Evolutionary conservation across 352 stramenopile species (phyloP), one percentile per base, ranked within the genome.

Genomic region (Phytopythium cucurbitacearum): DNA sequence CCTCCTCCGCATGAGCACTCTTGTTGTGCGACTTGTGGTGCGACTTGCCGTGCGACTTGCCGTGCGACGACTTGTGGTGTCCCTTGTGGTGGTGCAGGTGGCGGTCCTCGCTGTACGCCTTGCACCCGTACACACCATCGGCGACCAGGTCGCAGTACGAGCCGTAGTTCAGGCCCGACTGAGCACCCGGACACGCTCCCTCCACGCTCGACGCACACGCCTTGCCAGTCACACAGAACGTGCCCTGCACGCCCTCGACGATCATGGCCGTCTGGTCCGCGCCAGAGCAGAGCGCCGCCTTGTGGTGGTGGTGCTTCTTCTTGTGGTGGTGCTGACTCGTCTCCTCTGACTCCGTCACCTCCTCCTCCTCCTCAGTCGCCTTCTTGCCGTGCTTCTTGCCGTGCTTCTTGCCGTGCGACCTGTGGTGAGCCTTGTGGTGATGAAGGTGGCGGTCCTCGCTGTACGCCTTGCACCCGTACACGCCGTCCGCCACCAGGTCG

Each of bases 381-480:
- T 28, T 28, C 21, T 28, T 28, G 21, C 21, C 21, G 21, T 28
- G 21, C 21, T 28, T 28, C 21, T 28, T 28, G 32, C 56, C 64
- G n/a, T 58, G 47, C 13, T 62, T 54, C 43, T 64, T 40, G 38
- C 58, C 58, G 10, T 60, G 46, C 3, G 12, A 40, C 21, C 56
- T 56, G 21, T 32, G 52, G 21, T 28, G 12, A 32, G 33, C 46
- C 37, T 42, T 28, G 35, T 33, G 15, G 48, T 44, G 15, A 4
- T 35, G n/a, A 4, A 28, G 5, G 48, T 36, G 36, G 12, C 33
- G 35, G 33, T 12, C 12, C 46, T 52, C 34, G 35, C 41, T 63
- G 54, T 73, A 66, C 8, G 62, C 69, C 59, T 67, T 73, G 62
- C 71, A 85, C 12, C 71, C 74, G 47, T 74, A 76, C 10, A 65